phyloP scores from a whole-genome alignment of 2,329 filamentous ascomycete genomes.

The Sordariomycetes sp. region DNA sequence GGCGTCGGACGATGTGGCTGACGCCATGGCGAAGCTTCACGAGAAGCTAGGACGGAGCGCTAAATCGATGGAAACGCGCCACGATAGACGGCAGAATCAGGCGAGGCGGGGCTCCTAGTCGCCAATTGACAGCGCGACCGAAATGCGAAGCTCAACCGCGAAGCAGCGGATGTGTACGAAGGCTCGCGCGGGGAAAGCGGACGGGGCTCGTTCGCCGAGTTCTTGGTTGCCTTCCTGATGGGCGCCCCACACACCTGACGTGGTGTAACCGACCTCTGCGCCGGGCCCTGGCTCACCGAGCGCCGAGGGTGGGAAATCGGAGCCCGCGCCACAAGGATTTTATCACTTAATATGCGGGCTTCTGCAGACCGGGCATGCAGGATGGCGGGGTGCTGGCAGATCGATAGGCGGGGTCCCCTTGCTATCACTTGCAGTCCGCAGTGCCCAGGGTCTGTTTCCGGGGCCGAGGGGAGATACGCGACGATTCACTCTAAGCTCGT shows the following conservation, averaged over 20 bases:
- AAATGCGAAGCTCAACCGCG: neutral
- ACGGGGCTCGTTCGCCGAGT: neutral
- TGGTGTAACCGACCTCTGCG: neutral
- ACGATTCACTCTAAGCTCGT: no score
- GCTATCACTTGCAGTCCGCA: no score
- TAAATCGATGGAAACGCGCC: no score
- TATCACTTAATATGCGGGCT: no score
- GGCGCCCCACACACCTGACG: neutral
- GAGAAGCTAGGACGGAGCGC: neutral
- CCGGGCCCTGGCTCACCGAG: neutral
- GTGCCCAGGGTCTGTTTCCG: no score
- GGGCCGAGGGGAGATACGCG: no score
- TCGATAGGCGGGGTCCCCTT: no score
- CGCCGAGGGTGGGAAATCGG: neutral
- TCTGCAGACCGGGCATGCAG: neutral
- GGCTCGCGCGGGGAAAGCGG: neutral
- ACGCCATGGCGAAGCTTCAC: neutral
- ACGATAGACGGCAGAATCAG: neutral
- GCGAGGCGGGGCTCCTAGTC: neutral
- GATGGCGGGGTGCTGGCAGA: neutral
- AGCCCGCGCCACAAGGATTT: neutral
- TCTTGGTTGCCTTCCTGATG: neutral
- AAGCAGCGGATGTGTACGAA: neutral
- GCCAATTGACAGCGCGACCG: neutral
- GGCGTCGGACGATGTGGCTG: neutral